Evolutionary conservation across 495 filamentous ascomycete genomes (phyloP), one percentile per base, ranked within the genome.

Genomic region (Aspergillus baeticus): DNA sequence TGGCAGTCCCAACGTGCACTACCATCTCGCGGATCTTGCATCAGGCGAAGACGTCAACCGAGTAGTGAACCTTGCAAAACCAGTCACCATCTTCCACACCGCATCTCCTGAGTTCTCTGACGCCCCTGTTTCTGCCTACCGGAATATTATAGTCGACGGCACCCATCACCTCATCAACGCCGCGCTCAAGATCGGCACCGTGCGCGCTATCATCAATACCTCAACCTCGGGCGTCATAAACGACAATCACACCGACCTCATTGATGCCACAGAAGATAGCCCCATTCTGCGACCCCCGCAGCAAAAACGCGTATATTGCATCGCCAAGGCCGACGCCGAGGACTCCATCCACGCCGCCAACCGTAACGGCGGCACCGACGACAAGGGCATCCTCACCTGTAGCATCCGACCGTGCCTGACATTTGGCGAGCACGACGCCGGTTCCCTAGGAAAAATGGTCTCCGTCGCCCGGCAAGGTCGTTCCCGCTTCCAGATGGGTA

Each of bases 41-140:
- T 29, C 26, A 29, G 26, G 4, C 3, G 26, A 8, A 8, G 26
- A 57, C 36, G 54, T 57, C 5, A 2, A 51, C 15, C 45, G 37
- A 8, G 35, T 57, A 15, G 51, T 57, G 54, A 6, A 41, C 13
- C 36, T 51, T 5, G 54, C 54, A 1, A 36, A 37, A 8, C 54
- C 54, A 0, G 22, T 35, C 15, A 57, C 54, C 1, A 57, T 57
- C 26, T 57, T 57, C 54, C 54, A 57, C 31, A 57, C 54, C 10
- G 54, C 54, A 18, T 57, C 54, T 1, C 54, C 54, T 7, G 46
- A 57, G 22, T 57, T 57, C 54, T 57, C 54, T 29, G 46, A 51
- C 37, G 36, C 21, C 23, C 54, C 54, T 2, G 26, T 20, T 2
- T 17, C 46, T 2, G 46, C 54, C n/a, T 57, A 57, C 54, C 37